Percentiles rank a stretch among this genome's conserved stretches.
phyloP scores from a whole-genome alignment of 139 green algal genomes.

The Chlamydomonas sp. region DNA sequence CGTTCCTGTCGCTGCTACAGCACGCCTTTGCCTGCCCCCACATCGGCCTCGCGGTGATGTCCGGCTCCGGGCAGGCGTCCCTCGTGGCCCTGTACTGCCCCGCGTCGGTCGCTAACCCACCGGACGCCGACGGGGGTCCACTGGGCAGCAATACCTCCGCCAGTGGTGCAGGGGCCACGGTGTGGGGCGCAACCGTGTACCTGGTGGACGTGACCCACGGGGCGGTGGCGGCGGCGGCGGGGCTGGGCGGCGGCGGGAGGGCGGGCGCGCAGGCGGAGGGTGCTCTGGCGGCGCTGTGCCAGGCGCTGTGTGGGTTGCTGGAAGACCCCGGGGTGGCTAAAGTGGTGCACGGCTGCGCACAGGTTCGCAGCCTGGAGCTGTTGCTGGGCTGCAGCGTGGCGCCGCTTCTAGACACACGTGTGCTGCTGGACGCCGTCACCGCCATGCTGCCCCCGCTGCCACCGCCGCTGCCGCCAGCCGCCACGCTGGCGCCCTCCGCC shows the following conservation, averaged over 20 bases:
- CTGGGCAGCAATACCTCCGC: too few species aligned
- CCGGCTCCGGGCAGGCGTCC: neutral
- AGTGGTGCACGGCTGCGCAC: conserved; percentile 31
- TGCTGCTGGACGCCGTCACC: conserved; percentile 13
- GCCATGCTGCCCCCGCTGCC: conserved; percentile 35
- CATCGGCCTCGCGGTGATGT: conserved; percentile 10
- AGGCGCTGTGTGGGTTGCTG: conserved; percentile 1
- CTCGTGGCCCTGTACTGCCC: conserved; percentile 32
- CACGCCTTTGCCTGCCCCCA: conserved; percentile 18
- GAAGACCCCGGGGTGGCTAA: conserved; percentile 30
- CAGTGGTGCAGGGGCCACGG: too few species aligned
- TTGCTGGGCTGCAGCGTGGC: neutral
- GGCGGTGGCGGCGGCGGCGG: neutral
- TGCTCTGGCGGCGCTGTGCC: conserved; percentile 18
- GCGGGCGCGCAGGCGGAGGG: too few species aligned
- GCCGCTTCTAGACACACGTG: conserved; percentile 19
- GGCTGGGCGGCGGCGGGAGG: neutral
- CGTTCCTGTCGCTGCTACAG: conserved; percentile 28
- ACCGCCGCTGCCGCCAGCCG: neutral
- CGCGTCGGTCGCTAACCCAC: neutral
- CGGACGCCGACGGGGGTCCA: too few species aligned
- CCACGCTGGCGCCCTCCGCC: neutral
- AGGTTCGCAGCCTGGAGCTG: conserved; percentile 21
- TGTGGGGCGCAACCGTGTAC: too few species aligned
- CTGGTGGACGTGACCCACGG: too few species aligned